Conservation (phyloP, 2,329 filamentous ascomycete species). For the Salinomyces thailandicus region DNA sequence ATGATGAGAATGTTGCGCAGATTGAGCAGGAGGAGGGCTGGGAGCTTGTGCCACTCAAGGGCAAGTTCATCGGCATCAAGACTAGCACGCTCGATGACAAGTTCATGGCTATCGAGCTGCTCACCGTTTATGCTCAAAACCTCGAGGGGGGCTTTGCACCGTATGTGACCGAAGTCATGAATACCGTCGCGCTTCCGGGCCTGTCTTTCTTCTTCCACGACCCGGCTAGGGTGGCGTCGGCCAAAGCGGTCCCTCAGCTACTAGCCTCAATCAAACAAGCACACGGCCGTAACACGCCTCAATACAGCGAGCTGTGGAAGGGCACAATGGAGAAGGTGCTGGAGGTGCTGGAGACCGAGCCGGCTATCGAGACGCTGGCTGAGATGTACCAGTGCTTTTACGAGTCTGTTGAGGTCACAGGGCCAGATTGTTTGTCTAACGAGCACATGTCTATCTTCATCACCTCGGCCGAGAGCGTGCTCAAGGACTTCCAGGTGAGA, state of each 20-base stretch:
- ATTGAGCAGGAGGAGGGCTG: constrained; percentile 93
- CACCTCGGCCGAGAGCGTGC: constrained; percentile 68
- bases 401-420: constrained; percentile 89
- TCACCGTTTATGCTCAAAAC: constrained; percentile 93
- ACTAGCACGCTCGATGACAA: constrained; percentile 96
- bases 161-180: constrained; percentile 87
- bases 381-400: constrained; percentile 99
- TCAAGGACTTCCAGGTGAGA: constrained; percentile 86
- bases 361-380: constrained; percentile 87
- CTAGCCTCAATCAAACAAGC: constrained; percentile 90
- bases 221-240: constrained; percentile 86
- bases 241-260: constrained; percentile 86
- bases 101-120: constrained; percentile 97
- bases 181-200: constrained; percentile 87
- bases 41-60: constrained; percentile 93
- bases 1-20: constrained; percentile 86
- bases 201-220: constrained; percentile 99
- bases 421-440: constrained; percentile 66
- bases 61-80: constrained; percentile 96
- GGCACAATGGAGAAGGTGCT: constrained; percentile 81
- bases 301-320: constrained; percentile 74
- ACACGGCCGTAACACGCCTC: constrained; percentile 67
- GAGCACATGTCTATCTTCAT: constrained; percentile 83
- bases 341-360: constrained; percentile 86
- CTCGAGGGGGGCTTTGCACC: constrained; percentile 87